A percentile compares a stretch with the other conserved stretches of the same genome.
Evolutionary conservation across 371 early-diverging fungal genomes (phyloP).

Genomic region (Mortierella sp.): DNA sequence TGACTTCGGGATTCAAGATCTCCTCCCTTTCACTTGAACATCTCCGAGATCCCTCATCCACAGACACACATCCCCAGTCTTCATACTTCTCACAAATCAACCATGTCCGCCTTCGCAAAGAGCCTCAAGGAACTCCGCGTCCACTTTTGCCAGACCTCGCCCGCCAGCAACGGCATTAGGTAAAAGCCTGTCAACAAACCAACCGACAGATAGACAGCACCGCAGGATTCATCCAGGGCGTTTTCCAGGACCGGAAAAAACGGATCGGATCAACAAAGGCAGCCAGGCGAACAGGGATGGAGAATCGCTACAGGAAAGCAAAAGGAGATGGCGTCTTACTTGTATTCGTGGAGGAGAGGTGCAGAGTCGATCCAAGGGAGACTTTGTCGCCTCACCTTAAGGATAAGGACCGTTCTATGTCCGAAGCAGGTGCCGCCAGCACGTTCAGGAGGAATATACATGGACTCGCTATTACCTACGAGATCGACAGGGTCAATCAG

Average conservation of each 20-base stretch:
- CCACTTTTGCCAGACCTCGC: slow-evolving; percentile 90
- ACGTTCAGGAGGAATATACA: background rate
- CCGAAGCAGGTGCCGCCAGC: background rate
- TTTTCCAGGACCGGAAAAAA: background rate
- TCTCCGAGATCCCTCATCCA: slow-evolving; percentile 9
- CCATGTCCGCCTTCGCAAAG: slow-evolving; percentile 64
- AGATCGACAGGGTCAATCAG: no score
- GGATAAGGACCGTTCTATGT: background rate
- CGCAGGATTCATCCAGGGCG: background rate
- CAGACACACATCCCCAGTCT: background rate
- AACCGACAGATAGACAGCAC: background rate
- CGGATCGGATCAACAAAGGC: background rate
- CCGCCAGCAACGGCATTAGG: slow-evolving; percentile 89
- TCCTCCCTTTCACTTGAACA: background rate
- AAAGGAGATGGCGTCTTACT: background rate
- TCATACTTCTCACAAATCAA: slow-evolving; percentile 12
- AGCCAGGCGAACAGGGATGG: no score
- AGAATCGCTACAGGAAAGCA: background rate
- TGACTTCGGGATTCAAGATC: no score
- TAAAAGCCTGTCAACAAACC: slow-evolving; percentile 54
- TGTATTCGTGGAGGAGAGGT: background rate
- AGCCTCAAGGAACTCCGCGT: slow-evolving; percentile 91
- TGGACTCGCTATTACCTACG: no score
- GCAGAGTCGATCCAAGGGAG: background rate
- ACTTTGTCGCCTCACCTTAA: background rate